Conservation (phyloP, 1,284 basidiomycete species). For the Heterobasidion annosum region DNA sequence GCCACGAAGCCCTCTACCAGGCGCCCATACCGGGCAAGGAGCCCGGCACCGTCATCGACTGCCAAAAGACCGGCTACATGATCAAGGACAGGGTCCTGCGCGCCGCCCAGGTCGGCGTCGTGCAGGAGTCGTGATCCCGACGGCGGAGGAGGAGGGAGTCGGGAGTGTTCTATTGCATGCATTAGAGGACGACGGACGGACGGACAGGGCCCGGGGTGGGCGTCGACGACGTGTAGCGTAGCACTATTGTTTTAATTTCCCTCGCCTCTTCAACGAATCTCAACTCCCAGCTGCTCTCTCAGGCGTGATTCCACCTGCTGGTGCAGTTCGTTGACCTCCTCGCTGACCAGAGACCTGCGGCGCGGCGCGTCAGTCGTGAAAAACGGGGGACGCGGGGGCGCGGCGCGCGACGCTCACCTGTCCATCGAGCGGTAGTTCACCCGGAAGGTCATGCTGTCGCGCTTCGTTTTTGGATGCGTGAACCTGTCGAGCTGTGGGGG, state of each 20-base stretch:
- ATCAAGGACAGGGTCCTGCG: slow-evolving; percentile 90
- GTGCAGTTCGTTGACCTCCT: slow-evolving; percentile 82
- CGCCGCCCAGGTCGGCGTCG: slow-evolving; percentile 96
- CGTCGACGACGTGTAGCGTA: slow-evolving; percentile 5
- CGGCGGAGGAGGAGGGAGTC: slow-evolving; percentile 3
- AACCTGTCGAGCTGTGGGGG: slow-evolving; percentile 79
- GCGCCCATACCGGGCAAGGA: slow-evolving; percentile 85
- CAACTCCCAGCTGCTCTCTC: slow-evolving; percentile 59
- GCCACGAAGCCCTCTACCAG: slow-evolving; percentile 93
- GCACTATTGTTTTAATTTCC: slow-evolving; percentile 12
- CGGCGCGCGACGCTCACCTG: slow-evolving; percentile 35
- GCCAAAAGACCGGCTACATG: slow-evolving; percentile 86
- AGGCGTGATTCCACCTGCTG: slow-evolving; percentile 42
- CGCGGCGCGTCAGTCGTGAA: background rate
- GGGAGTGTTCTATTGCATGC: slow-evolving; percentile 5
- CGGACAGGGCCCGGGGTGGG: background rate
- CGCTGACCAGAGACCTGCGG: slow-evolving; percentile 77
- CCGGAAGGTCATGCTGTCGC: slow-evolving; percentile 81
- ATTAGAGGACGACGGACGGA: slow-evolving; percentile 5
- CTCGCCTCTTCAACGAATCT: slow-evolving; percentile 50
- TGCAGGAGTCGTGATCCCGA: slow-evolving; percentile 54
- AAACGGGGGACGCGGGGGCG: background rate
- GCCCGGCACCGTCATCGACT: slow-evolving; percentile 86
- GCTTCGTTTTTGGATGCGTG: slow-evolving; percentile 81
- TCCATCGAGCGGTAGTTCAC: slow-evolving; percentile 98